phyloP scores from a whole-genome alignment of 495 filamentous ascomycete genomes.

The Poronia punctata region DNA sequence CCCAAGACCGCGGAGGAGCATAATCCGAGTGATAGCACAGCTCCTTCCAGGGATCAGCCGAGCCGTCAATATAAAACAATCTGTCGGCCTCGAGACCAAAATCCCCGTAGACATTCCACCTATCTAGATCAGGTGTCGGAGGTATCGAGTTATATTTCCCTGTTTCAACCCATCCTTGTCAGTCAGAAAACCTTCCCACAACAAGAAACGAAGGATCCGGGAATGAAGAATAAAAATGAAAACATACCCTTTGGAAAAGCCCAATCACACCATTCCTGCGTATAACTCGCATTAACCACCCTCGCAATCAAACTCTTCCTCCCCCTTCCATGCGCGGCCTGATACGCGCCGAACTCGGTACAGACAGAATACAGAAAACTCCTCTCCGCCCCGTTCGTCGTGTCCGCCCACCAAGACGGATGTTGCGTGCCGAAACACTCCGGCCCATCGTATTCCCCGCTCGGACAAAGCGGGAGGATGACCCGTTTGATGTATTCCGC shows the following conservation, averaged over 20 bases:
- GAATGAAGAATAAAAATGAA: background rate
- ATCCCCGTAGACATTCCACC: constrained; percentile 33
- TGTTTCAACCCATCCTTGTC: background rate
- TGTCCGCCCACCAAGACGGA: constrained; percentile 29
- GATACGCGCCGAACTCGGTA: constrained; percentile 34
- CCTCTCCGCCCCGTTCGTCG: constrained; percentile 19
- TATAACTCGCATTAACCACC: constrained; percentile 35
- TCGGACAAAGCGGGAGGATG: constrained; percentile 31
- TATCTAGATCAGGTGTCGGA: constrained; percentile 25
- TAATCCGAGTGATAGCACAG: constrained; percentile 33
- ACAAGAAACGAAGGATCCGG: too few relatives aligned
- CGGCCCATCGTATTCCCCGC: constrained; percentile 28
- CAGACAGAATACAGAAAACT: constrained; percentile 38
- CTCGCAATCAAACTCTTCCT: constrained; percentile 32
- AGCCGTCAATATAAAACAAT: constrained; percentile 37
- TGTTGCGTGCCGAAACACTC: constrained; percentile 40
- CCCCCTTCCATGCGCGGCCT: constrained; percentile 25
- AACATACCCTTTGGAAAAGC: constrained; percentile 25
- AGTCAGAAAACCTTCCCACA: too few relatives aligned
- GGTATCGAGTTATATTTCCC: constrained; percentile 34
- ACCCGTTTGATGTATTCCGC: constrained; percentile 35
- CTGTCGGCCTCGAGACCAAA: constrained; percentile 29
- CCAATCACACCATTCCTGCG: constrained; percentile 43
- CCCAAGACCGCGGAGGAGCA: constrained; percentile 21
- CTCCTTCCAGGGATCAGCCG: constrained; percentile 33